Base-by-base conservation (phyloP, 768 basidiomycete genomes). In the Tylopilus sp. region DNA sequence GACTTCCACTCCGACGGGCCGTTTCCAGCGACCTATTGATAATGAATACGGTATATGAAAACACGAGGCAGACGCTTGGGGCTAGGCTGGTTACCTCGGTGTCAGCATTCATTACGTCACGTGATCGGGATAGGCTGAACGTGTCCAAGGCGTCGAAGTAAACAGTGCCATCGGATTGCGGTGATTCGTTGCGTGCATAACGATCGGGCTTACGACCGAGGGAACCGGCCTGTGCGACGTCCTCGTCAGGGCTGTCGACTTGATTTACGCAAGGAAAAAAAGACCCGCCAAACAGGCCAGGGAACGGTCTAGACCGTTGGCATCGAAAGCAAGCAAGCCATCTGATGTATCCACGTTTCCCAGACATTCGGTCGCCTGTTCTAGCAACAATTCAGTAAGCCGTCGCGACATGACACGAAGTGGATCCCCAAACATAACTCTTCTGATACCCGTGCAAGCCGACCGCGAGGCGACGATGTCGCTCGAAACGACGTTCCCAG, bases 121-220 rank as follows among this genome's bases (percentile, higher is more conserved):
- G 47, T 1, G 52, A 51, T 39, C 21, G 48, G 8, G 51, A 54
- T 9, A n/a, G 12, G 45, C 51, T 49, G 12, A 58, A 15, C 17
- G 50, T 47, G 12, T 64, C 64, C 28, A 67, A 6, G 18, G 61
- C 57, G 22, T 61, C 57, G 49, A 62, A 66, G 48, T 67, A 64
- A n/a, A 66, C 28, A 0, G 64, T 66, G 23, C 38, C 46, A 13
- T 50, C 44, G 1, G 66, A 63, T 18, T 15, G 21, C 4, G 54
- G 44, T 21, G 48, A 55, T 40, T 46, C 51, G 2, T 39, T 28
- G 17, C 17, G 15, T 3, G 48, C 31, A 21, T 51, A 54, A 50
- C 50, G 52, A 47, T 10, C 6, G 20, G 23, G 31, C 25, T 23
- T 45, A 23, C 25, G 10, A 13, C 40, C 25, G 39, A 31, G 42